phyloP scores from a whole-genome alignment of 2,329 filamentous ascomycete genomes.

The Chaetomium olivaceum region DNA sequence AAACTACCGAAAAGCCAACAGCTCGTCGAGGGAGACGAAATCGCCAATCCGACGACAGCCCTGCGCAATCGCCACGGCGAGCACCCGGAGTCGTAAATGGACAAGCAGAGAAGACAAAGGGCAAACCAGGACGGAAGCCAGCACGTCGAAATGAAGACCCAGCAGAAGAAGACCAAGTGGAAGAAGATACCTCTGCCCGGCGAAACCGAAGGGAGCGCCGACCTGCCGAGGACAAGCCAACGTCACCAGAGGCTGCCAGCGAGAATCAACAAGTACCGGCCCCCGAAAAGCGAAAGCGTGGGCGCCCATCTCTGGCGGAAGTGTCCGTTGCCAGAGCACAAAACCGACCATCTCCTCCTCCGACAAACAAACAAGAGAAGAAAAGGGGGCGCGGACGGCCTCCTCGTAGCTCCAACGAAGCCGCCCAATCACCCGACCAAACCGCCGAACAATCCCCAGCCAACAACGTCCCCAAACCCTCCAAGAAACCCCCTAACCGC shows the following conservation, averaged over 20 bases:
- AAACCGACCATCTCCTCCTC: conserved; percentile 23
- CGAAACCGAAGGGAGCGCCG: conserved; percentile 20
- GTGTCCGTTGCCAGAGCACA: conserved; percentile 29
- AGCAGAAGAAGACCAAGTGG: not conserved
- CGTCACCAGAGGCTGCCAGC: not conserved
- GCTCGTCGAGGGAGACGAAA: conserved; percentile 27
- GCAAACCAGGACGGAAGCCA: conserved; percentile 19
- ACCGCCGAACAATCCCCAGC: not conserved
- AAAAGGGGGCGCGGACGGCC: conserved; percentile 9
- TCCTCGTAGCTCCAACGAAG: conserved; percentile 3
- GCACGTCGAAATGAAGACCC: conserved; percentile 4
- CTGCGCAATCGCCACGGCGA: not conserved
- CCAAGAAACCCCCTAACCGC: conserved; percentile 2
- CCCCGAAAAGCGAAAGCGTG: conserved; percentile 27
- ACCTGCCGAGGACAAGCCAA: conserved; percentile 22
- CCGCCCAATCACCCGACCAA: not conserved
- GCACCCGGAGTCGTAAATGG: not conserved
- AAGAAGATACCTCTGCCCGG: conserved; percentile 18
- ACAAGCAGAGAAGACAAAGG: conserved; percentile 13
- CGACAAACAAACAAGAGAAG: conserved; percentile 11
- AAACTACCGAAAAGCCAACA: not conserved
- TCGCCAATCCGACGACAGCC: conserved; percentile 24
- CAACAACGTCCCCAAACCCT: not conserved
- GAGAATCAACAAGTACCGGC: not conserved
- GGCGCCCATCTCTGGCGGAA: conserved; percentile 33